Evolutionary conservation across 495 filamentous ascomycete species (phyloP).

Genomic region (Collariella sp.): DNA sequence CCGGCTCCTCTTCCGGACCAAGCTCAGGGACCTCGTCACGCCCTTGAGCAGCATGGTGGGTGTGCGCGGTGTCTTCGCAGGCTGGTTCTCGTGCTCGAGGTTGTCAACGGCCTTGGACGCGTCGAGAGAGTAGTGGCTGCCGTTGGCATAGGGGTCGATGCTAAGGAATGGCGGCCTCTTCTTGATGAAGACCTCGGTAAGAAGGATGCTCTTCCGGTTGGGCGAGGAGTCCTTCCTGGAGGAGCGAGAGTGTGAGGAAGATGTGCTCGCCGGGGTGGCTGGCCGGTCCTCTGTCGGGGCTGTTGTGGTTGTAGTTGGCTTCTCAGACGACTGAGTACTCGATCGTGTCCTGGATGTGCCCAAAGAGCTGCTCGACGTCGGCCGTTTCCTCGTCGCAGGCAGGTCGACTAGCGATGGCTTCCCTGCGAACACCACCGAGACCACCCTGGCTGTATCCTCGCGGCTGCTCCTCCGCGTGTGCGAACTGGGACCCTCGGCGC

Average conservation of each 20-base stretch:
- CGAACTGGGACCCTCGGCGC: slow-evolving; percentile 30
- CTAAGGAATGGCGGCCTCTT: slow-evolving; percentile 36
- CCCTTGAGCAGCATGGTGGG: slow-evolving; percentile 36
- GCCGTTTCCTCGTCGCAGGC: slow-evolving; percentile 26
- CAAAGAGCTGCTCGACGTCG: slow-evolving; percentile 30
- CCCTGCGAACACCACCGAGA: slow-evolving; percentile 41
- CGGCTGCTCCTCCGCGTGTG: slow-evolving; percentile 31
- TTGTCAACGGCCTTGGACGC: slow-evolving; percentile 19
- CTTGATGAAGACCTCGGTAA: slow-evolving; percentile 29
- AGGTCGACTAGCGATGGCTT: slow-evolving; percentile 41
- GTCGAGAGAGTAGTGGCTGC: slow-evolving; percentile 31
- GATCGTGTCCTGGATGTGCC: slow-evolving; percentile 16
- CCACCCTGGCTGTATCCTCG: slow-evolving; percentile 41
- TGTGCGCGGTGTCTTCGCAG: slow-evolving; percentile 27
- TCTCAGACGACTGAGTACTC: slow-evolving; percentile 19
- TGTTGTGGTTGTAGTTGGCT: slow-evolving; percentile 1
- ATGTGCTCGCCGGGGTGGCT: slow-evolving; percentile 27
- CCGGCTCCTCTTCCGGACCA: slow-evolving; percentile 40
- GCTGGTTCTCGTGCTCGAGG: slow-evolving; percentile 13
- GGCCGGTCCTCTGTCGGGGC: slow-evolving; percentile 16
- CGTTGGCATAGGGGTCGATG: slow-evolving; percentile 40
- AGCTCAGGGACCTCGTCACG: slow-evolving; percentile 36
- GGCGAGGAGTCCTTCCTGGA: slow-evolving; percentile 3
- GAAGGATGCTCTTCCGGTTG: slow-evolving; percentile 30
- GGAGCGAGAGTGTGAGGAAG: slow-evolving; percentile 5